Percentiles rank a stretch among this genome's conserved stretches.
phyloP scores from a whole-genome alignment of 176 grass and related monocot genomes.

The Coix lacrymajobi region DNA sequence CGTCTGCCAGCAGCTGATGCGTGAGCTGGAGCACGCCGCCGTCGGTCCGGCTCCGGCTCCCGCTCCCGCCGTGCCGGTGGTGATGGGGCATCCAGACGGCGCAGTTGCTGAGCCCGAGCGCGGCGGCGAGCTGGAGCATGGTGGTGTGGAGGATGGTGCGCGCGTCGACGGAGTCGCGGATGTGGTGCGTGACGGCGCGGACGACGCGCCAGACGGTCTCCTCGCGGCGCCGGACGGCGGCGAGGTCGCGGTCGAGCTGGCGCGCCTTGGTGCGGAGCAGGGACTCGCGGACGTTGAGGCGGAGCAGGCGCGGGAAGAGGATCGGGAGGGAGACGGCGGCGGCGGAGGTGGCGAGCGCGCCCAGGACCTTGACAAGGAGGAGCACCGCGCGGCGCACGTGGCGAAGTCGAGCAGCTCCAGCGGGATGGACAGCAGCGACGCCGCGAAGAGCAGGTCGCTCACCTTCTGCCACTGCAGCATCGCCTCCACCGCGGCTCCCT shows the following conservation, averaged over 20 bases:
- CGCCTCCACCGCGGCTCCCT: background rate
- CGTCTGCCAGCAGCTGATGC: background rate
- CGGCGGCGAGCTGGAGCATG: constrained; percentile 3
- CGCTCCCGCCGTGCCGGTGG: background rate
- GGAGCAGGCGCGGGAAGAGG: constrained; percentile 58
- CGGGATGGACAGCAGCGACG: constrained; percentile 12
- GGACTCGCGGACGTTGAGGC: constrained; percentile 57
- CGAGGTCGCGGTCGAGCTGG: constrained; percentile 52
- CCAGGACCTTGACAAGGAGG: constrained; percentile 41
- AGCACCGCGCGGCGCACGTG: background rate
- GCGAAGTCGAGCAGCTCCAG: constrained; percentile 6
- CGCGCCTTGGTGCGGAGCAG: constrained; percentile 47
- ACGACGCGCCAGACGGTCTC: constrained; percentile 55
- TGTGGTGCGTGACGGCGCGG: constrained; percentile 45
- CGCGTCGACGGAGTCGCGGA: constrained; percentile 15
- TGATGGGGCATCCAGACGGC: background rate
- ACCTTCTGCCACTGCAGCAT: constrained; percentile 23
- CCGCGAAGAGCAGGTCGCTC: constrained; percentile 15
- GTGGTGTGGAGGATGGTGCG: background rate
- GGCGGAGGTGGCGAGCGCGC: constrained; percentile 39
- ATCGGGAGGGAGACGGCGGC: constrained; percentile 55
- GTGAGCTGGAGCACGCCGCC: background rate
- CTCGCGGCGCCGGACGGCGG: constrained; percentile 42
- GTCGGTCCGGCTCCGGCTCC: background rate
- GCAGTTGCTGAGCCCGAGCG: constrained; percentile 1